A percentile compares a stretch with the other conserved stretches of the same genome.
phyloP scores from a whole-genome alignment of 345 rosid genomes.

The Garcia nutans region DNA sequence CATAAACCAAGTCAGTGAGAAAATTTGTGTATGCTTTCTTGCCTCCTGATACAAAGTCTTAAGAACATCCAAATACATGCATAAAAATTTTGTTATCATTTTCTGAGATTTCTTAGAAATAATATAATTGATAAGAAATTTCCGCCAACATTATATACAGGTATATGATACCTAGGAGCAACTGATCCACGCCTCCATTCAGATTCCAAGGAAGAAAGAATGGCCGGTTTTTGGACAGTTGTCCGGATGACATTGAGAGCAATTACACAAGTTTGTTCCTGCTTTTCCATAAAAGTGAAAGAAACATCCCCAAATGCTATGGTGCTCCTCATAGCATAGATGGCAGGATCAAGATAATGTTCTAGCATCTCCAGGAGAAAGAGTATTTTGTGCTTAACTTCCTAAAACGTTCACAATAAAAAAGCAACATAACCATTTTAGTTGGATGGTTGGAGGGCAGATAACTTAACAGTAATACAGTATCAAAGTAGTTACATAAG shows the following conservation, averaged over 20 bases:
- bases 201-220: conserved; percentile 75
- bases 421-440: background rate
- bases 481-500: background rate
- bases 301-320: conserved; percentile 61
- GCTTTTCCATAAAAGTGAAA: conserved; percentile 48
- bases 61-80: conserved; percentile 3
- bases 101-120: background rate
- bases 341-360: conserved; percentile 74
- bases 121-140: background rate
- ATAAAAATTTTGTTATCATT: background rate
- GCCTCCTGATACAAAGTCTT: background rate
- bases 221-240: conserved; percentile 64
- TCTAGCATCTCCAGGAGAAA: conserved; percentile 84
- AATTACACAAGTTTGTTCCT: conserved; percentile 51
- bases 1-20: background rate
- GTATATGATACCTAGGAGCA: conserved; percentile 62
- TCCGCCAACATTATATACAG: conserved; percentile 12
- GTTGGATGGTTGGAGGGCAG: background rate
- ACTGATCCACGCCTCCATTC: conserved; percentile 84
- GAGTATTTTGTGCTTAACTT: conserved; percentile 74
- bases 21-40: conserved; percentile 4
- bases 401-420: conserved; percentile 42
- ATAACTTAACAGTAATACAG: background rate
- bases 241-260: conserved; percentile 68
- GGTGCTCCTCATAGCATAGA: conserved; percentile 47